Percentiles rank a stretch among this genome's conserved stretches.
phyloP scores from a whole-genome alignment of 768 basidiomycete species.

The Phaeotremella fagi region DNA sequence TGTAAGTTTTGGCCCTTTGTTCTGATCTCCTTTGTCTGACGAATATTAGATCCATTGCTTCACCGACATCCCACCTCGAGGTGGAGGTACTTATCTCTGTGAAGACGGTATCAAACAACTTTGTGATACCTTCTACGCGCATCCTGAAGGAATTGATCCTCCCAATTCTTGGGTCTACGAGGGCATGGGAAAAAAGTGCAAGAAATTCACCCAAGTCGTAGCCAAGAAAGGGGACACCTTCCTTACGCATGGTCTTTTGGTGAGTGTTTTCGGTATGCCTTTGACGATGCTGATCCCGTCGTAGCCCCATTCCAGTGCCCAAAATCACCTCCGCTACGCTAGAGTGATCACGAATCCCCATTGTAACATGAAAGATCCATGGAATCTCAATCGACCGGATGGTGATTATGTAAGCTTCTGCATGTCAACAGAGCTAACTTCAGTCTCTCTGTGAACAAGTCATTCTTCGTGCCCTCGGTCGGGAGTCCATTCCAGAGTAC shows the following conservation, averaged over 20 bases:
- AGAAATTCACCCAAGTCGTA: constrained; percentile 13
- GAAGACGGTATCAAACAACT: constrained; percentile 26
- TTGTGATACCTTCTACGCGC: constrained; percentile 18
- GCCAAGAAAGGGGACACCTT: constrained; percentile 31
- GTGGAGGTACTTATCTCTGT: constrained; percentile 21
- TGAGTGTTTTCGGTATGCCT: not conserved
- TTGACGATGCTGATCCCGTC: not conserved
- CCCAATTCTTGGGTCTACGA: constrained; percentile 13
- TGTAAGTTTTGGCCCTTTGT: not conserved
- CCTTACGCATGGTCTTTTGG: constrained; percentile 10
- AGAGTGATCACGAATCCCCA: constrained; percentile 37
- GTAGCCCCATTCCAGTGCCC: constrained; percentile 16
- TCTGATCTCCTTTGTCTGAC: no score
- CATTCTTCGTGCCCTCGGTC: constrained; percentile 25
- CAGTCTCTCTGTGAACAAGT: constrained; percentile 31
- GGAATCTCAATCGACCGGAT: constrained; percentile 24
- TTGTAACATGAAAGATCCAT: constrained; percentile 20
- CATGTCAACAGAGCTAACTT: not conserved
- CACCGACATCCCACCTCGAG: constrained; percentile 22
- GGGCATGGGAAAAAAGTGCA: constrained; percentile 10
- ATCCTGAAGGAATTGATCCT: constrained; percentile 30
- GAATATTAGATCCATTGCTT: constrained; percentile 22
- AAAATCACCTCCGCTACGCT: constrained; percentile 24
- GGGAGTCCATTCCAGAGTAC: constrained; percentile 18
- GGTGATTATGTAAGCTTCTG: constrained; percentile 24